Conservation (phyloP, 176 grass and related monocot species). For the Raddia distichophylla region DNA sequence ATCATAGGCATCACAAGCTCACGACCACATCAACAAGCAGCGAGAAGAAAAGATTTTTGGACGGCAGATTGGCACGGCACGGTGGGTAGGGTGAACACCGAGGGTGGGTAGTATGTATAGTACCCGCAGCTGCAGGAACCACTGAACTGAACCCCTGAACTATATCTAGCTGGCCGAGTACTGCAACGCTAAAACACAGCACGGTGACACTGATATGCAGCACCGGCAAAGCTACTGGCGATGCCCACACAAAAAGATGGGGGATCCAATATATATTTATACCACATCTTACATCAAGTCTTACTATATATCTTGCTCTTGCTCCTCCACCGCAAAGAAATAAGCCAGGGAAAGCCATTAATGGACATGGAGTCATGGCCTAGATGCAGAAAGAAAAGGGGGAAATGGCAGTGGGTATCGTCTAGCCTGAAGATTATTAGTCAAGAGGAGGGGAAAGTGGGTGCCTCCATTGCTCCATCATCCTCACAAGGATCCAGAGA, state of each 20-base stretch:
- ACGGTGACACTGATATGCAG: not conserved
- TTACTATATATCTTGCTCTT: not conserved
- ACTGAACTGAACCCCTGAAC: not conserved
- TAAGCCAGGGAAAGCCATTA: not conserved
- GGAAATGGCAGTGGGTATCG: not conserved
- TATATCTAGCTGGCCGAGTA: not conserved
- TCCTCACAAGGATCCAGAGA: not conserved
- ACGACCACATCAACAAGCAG: not conserved
- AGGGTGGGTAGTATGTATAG: not conserved
- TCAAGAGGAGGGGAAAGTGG: conserved; percentile 9
- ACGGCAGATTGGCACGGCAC: not conserved
- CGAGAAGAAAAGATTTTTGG: not conserved
- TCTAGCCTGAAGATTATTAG: not conserved
- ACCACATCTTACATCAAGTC: conserved; percentile 10
- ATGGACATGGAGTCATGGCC: not conserved
- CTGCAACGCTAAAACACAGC: not conserved
- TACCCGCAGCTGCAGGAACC: not conserved
- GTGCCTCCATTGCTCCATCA: not conserved
- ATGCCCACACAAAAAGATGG: conserved; percentile 20
- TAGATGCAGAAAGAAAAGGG: not conserved
- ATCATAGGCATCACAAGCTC: not conserved
- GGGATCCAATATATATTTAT: conserved; percentile 28
- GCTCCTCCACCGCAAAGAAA: no score
- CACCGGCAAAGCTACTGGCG: conserved; percentile 27
- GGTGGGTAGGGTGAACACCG: conserved; percentile 30